These are phyloP conservation scores for Hemisphaericaspora nanyangensis DNA, from an alignment of 805 yeast species.

Conservation along the genomic window DNA sequence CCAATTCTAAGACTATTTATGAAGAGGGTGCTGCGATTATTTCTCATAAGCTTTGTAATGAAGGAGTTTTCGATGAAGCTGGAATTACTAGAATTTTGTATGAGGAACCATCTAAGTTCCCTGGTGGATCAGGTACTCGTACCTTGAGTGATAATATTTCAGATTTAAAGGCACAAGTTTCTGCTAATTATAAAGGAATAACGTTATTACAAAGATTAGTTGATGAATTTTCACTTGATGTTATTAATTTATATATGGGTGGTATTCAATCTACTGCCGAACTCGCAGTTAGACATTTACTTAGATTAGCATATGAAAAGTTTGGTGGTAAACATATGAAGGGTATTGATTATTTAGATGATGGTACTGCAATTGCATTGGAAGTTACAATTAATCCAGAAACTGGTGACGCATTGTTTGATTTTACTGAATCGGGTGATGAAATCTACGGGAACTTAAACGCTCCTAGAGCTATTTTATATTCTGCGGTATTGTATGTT, in stretches of 20 bases:
- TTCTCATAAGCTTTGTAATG: slow-evolving; percentile 65
- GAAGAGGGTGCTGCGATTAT: slow-evolving; percentile 91
- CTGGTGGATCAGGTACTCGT: slow-evolving; percentile 90
- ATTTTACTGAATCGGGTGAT: slow-evolving; percentile 82
- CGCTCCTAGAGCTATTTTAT: slow-evolving; percentile 88
- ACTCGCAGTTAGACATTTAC: slow-evolving; percentile 27
- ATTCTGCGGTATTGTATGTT: slow-evolving; percentile 85
- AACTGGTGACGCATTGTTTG: slow-evolving; percentile 66
- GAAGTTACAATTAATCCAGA: slow-evolving; percentile 45
- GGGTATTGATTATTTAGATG: slow-evolving; percentile 72
- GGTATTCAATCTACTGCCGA: slow-evolving; percentile 36
- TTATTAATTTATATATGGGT: slow-evolving; percentile 31
- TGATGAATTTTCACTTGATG: slow-evolving; percentile 53
- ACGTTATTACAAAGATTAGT: slow-evolving; percentile 57
- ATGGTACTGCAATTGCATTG: slow-evolving; percentile 67
- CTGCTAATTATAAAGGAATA: slow-evolving; percentile 87
- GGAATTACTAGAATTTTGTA: slow-evolving; percentile 59
- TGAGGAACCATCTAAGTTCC: slow-evolving; percentile 71
- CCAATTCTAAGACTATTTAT: slow-evolving; percentile 76
- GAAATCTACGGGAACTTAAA: slow-evolving; percentile 87
- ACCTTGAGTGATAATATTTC: slow-evolving; percentile 78
- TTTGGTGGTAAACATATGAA: slow-evolving; percentile 39
- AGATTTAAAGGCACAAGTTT: slow-evolving; percentile 52
- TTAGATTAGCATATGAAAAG: slow-evolving; percentile 31
- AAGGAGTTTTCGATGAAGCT: slow-evolving; percentile 73